These are phyloP conservation scores for Phytophthora sp. DNA, from an alignment of 352 stramenopile genomes.

Conservation along the genomic window DNA sequence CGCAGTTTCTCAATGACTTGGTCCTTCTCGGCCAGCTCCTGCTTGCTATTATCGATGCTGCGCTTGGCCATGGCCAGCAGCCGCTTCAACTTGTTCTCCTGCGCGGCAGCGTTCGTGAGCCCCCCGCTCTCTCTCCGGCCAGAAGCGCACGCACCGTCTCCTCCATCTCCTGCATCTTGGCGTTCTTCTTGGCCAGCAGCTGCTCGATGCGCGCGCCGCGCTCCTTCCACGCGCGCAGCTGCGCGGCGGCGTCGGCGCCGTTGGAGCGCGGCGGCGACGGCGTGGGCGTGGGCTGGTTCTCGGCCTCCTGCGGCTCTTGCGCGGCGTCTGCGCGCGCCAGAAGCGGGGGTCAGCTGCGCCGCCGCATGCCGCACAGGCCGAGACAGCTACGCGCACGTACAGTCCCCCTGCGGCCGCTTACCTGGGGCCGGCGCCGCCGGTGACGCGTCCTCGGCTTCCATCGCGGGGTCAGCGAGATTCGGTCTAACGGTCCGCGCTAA, in stretches of 20 bases:
- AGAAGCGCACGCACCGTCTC: slow-evolving; percentile 80
- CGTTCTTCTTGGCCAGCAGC: slow-evolving; percentile 72
- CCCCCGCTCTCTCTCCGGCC: no score
- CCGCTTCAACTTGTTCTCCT: slow-evolving; percentile 85
- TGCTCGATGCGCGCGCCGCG: slow-evolving; percentile 61
- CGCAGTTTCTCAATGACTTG: slow-evolving; percentile 52
- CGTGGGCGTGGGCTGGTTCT: background rate
- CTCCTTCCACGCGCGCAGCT: slow-evolving; percentile 69
- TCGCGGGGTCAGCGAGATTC: no score
- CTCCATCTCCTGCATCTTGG: slow-evolving; percentile 77
- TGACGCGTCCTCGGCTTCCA: slow-evolving; percentile 22
- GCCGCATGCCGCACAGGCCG: background rate
- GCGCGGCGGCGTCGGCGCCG: slow-evolving; percentile 26
- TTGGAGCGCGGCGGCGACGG: slow-evolving; percentile 27
- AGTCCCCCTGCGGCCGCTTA: slow-evolving; percentile 18
- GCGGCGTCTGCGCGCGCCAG: slow-evolving; percentile 6
- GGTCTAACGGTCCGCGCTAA: no score
- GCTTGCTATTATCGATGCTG: slow-evolving; percentile 90
- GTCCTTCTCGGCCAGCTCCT: slow-evolving; percentile 77
- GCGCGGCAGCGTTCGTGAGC: no score
- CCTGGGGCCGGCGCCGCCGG: slow-evolving; percentile 16
- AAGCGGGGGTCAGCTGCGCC: background rate
- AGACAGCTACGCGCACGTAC: background rate
- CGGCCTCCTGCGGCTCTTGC: background rate
- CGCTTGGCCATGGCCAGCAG: slow-evolving; percentile 87